phyloP scores from a whole-genome alignment of 306 rosid species.

The Cucumis cinereus region DNA sequence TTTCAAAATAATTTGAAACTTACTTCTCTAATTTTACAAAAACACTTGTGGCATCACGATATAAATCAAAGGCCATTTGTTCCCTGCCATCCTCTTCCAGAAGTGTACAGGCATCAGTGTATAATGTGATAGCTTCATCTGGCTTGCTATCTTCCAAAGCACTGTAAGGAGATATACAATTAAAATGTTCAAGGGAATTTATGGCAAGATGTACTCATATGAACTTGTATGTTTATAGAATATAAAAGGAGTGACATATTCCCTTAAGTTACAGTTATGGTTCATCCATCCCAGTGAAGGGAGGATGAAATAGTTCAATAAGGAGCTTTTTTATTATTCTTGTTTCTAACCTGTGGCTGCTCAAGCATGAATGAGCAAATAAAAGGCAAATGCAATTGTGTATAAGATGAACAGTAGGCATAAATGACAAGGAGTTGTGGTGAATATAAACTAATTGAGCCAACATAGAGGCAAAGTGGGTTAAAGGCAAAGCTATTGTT shows the following conservation, averaged over 20 bases:
- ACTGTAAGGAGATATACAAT: constrained; percentile 25
- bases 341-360: background rate
- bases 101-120: constrained; percentile 67
- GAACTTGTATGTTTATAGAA: background rate
- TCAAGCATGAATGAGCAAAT: background rate
- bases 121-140: constrained; percentile 78
- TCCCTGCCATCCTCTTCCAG: constrained; percentile 90
- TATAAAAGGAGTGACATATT: background rate
- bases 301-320: background rate
- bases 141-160: constrained; percentile 76
- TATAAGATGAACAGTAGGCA: background rate
- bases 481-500: background rate
- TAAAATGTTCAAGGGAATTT: background rate
- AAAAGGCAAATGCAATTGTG: background rate
- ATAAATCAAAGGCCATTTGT: constrained; percentile 94
- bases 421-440: background rate
- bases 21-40: constrained; percentile 80
- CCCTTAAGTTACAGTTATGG: background rate
- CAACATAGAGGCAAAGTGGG: background rate
- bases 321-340: background rate
- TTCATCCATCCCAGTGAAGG: constrained; percentile 5
- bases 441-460: background rate
- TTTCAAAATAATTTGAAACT: constrained; percentile 19
- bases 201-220: background rate
- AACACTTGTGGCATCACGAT: constrained; percentile 61